phyloP scores from a whole-genome alignment of 306 rosid genomes.

The Rosa persica region DNA sequence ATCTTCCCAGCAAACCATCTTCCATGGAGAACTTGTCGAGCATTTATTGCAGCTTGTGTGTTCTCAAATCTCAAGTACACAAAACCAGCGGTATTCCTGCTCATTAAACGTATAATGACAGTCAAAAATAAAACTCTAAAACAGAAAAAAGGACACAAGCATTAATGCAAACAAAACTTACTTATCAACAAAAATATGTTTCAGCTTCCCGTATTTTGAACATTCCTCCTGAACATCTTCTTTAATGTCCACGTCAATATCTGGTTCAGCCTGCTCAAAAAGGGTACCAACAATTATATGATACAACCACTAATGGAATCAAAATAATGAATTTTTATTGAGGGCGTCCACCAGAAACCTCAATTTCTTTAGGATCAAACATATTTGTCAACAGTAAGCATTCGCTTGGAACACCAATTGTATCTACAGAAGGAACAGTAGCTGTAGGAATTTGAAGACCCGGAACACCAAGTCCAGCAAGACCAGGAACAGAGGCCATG shows the following conservation, averaged over 20 bases:
- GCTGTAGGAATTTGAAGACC: conserved; percentile 61
- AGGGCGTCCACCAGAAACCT: conserved; percentile 50
- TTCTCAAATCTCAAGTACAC: conserved; percentile 69
- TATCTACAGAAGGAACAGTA: conserved; percentile 47
- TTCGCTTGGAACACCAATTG: conserved; percentile 85
- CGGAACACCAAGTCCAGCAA: conserved; percentile 53
- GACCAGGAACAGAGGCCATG: conserved; percentile 46
- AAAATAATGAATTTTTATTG: neutral
- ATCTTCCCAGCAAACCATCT: conserved; percentile 99
- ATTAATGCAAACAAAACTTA: conserved; percentile 37
- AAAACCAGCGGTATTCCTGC: conserved; percentile 78
- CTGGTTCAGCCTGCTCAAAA: conserved; percentile 66
- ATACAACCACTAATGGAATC: conserved; percentile 18
- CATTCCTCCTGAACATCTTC: conserved; percentile 94
- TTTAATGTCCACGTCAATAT: conserved; percentile 82
- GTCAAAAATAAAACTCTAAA: neutral
- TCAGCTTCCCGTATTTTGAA: conserved; percentile 72
- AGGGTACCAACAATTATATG: conserved; percentile 6
- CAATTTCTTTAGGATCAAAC: conserved; percentile 79
- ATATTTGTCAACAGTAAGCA: conserved; percentile 79
- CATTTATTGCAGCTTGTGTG: conserved; percentile 61
- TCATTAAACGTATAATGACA: conserved; percentile 15
- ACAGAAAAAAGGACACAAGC: neutral
- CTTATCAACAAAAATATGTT: conserved; percentile 80
- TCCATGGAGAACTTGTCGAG: conserved; percentile 88